Evolutionary conservation across 768 basidiomycete genomes (phyloP).

Genomic region (Lactifluus volemus): DNA sequence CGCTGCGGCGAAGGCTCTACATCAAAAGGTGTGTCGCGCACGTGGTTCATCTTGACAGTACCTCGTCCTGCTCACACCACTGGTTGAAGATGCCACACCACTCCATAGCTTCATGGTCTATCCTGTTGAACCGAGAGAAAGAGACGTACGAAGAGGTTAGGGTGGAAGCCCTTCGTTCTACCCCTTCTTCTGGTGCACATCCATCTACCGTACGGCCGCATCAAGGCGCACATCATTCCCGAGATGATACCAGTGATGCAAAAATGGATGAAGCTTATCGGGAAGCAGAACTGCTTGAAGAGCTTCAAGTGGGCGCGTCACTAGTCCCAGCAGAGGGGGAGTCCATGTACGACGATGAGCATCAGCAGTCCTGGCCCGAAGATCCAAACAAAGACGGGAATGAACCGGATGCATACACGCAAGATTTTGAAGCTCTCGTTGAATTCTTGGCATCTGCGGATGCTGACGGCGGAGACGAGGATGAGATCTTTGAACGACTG

Average conservation of each 20-base stretch:
- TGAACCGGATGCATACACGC: slow-evolving; percentile 4
- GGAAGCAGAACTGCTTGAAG: slow-evolving; percentile 7
- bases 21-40: slow-evolving; percentile 4
- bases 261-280: background rate
- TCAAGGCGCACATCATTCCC: background rate
- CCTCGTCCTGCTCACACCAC: background rate
- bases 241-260: background rate
- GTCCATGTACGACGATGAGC: slow-evolving; percentile 3
- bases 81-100: slow-evolving; percentile 52
- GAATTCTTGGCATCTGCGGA: slow-evolving; percentile 47
- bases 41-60: background rate
- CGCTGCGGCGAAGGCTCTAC: background rate
- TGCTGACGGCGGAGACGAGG: slow-evolving; percentile 38
- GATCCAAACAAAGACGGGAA: background rate
- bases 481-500: slow-evolving; percentile 45
- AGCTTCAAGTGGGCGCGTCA: slow-evolving; percentile 8
- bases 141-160: slow-evolving; percentile 38
- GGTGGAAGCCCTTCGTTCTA: slow-evolving; percentile 18
- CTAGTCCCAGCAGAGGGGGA: background rate
- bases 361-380: background rate
- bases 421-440: slow-evolving; percentile 45
- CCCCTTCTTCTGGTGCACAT: background rate
- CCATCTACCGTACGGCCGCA: background rate
- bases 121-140: slow-evolving; percentile 29
- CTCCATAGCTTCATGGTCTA: slow-evolving; percentile 40